These are phyloP conservation scores for Sorghum bicolor DNA, from an alignment of 176 grass and related monocot species.

Conservation along the genomic window DNA sequence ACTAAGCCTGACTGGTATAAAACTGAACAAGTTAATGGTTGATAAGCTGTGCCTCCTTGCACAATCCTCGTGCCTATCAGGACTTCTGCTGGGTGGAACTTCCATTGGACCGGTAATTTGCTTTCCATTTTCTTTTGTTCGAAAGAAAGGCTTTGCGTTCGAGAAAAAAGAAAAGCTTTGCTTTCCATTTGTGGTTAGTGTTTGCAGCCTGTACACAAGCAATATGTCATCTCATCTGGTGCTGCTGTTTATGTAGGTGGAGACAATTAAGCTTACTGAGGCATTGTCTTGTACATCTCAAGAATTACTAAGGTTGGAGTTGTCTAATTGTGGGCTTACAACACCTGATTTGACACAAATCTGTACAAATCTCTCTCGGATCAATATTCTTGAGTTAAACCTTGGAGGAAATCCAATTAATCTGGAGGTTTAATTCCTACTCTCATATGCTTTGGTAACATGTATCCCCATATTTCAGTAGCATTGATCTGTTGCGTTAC, in stretches of 20 bases:
- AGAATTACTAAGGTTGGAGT: constrained; percentile 80
- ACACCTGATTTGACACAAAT: constrained; percentile 49
- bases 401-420: constrained; percentile 64
- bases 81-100: constrained; percentile 74
- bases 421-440: constrained; percentile 61
- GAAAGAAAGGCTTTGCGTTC: not conserved
- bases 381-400: constrained; percentile 69
- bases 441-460: not conserved
- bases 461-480: not conserved
- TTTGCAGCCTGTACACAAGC: not conserved
- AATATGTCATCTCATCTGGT: constrained; percentile 1
- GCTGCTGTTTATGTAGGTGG: constrained; percentile 40
- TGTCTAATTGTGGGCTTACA: constrained; percentile 72
- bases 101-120: constrained; percentile 67
- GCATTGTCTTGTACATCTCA: constrained; percentile 55
- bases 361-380: constrained; percentile 46
- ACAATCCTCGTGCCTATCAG: constrained; percentile 62
- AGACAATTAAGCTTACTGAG: constrained; percentile 63
- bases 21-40: constrained; percentile 68
- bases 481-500: constrained; percentile 14
- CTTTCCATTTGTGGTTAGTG: constrained; percentile 16
- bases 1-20: constrained; percentile 85
- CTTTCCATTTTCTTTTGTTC: not conserved
- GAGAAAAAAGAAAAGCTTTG: not conserved
- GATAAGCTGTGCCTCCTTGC: constrained; percentile 70